Percentiles rank a stretch among this genome's conserved stretches.
These are phyloP conservation scores for Staphylotrichum longicolle DNA, from an alignment of 495 filamentous ascomycete genomes.

Conservation along the genomic window DNA sequence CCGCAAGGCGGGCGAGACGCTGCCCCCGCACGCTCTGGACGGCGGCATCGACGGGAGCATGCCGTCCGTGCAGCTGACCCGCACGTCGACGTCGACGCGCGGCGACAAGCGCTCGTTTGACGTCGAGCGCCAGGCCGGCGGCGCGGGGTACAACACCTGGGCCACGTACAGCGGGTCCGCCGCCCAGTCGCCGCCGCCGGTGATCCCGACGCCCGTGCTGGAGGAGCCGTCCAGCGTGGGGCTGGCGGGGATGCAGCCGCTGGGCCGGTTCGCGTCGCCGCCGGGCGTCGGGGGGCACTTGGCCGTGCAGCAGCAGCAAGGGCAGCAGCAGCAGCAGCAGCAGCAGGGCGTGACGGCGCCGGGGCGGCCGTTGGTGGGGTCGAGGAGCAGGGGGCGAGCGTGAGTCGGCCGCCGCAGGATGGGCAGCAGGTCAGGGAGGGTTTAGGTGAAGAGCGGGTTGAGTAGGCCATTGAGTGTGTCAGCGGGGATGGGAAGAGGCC, in stretches of 20 bases:
- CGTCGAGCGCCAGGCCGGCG: conserved; percentile 32
- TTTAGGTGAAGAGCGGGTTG: background rate
- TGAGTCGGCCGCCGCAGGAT: conserved; percentile 14
- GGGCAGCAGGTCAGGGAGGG: background rate
- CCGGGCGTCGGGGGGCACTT: conserved; percentile 2
- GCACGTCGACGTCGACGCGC: conserved; percentile 19
- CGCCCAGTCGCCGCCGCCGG: background rate
- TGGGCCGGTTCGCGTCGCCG: conserved; percentile 8
- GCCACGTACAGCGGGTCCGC: conserved; percentile 10
- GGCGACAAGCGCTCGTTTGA: conserved; percentile 28
- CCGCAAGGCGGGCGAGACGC: conserved; percentile 44
- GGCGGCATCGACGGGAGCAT: conserved; percentile 16
- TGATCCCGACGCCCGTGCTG: conserved; percentile 3
- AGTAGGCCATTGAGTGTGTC: background rate
- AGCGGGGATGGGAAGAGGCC: background rate
- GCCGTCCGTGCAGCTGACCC: conserved; percentile 39
- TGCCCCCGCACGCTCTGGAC: conserved; percentile 29
- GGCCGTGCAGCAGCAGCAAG: conserved; percentile 11
- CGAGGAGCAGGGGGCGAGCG: conserved; percentile 30
- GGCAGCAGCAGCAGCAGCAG: no score
- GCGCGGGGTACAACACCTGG: conserved; percentile 27
- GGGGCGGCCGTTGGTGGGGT: conserved; percentile 14
- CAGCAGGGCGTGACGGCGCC: no score
- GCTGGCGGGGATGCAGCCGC: background rate
- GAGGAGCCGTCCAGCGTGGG: no score